phyloP scores from a whole-genome alignment of 2,329 filamentous ascomycete genomes.

The Colletotrichum sp. region DNA sequence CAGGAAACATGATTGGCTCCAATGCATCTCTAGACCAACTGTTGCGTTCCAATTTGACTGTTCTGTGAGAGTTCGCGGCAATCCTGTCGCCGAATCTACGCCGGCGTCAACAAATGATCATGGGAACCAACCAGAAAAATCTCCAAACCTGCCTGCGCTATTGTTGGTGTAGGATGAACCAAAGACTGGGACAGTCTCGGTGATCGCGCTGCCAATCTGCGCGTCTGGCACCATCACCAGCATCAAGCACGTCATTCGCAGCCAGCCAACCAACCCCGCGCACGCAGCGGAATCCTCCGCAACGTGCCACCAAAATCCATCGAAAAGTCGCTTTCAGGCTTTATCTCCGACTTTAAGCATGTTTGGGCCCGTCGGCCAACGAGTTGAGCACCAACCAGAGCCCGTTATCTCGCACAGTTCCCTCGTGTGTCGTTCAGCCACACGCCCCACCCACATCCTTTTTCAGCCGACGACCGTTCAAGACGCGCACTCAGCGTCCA shows the following conservation, averaged over 20 bases:
- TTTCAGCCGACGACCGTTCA: not conserved
- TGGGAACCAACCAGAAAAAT: accelerated
- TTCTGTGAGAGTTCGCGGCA: not conserved
- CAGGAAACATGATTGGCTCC: not conserved
- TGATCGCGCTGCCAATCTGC: not conserved
- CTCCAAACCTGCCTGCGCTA: not conserved
- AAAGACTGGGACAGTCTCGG: not conserved
- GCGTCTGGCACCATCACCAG: constrained; percentile 8
- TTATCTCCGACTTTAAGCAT: not conserved
- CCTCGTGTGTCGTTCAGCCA: not conserved
- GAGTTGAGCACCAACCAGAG: not conserved
- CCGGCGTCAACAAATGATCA: not conserved
- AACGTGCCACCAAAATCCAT: not conserved
- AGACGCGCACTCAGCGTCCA: not conserved
- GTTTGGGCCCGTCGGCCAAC: not conserved
- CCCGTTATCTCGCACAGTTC: not conserved
- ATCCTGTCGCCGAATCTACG: not conserved
- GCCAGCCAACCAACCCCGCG: not conserved
- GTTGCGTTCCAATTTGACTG: not conserved
- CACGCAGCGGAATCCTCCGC: not conserved
- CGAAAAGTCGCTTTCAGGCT: not conserved
- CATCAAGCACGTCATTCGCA: constrained; percentile 9
- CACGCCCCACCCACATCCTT: not conserved
- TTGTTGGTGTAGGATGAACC: accelerated
- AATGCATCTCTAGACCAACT: not conserved